Percentiles rank a stretch among this genome's conserved stretches.
phyloP scores from a whole-genome alignment of 2,329 filamentous ascomycete species.

The Penicillium sp. region DNA sequence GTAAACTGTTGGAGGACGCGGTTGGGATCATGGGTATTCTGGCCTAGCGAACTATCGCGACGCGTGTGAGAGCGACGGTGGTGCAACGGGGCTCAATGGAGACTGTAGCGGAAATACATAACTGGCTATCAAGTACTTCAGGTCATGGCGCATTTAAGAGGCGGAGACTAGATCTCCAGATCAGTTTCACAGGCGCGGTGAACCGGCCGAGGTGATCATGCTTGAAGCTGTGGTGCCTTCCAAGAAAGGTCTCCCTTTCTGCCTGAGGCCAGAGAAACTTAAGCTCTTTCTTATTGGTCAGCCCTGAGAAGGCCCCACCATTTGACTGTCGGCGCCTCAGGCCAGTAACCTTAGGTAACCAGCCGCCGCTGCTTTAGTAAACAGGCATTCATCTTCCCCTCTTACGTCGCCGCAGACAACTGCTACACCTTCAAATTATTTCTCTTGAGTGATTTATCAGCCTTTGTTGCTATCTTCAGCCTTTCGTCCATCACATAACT shows the following conservation, averaged over 20 bases:
- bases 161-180: not conserved
- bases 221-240: not conserved
- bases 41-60: conserved; percentile 16
- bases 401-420: conserved; percentile 25
- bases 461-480: conserved; percentile 17
- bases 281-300: not conserved
- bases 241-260: not conserved
- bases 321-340: not conserved
- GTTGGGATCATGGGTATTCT: conserved; percentile 10
- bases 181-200: not conserved
- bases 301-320: not conserved
- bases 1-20: conserved; percentile 24
- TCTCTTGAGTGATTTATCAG: conserved; percentile 20
- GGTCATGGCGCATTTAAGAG: not conserved
- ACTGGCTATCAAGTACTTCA: not conserved
- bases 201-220: not conserved
- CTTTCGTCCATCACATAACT: conserved; percentile 12
- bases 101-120: not conserved
- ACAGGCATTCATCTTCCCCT: conserved; percentile 22
- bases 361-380: not conserved
- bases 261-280: not conserved
- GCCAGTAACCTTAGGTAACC: conserved; percentile 3
- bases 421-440: not conserved
- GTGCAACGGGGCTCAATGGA: not conserved
- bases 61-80: conserved; percentile 15